Conservation (phyloP, 495 filamentous ascomycete genomes). For the Choiromyces venosus region DNA sequence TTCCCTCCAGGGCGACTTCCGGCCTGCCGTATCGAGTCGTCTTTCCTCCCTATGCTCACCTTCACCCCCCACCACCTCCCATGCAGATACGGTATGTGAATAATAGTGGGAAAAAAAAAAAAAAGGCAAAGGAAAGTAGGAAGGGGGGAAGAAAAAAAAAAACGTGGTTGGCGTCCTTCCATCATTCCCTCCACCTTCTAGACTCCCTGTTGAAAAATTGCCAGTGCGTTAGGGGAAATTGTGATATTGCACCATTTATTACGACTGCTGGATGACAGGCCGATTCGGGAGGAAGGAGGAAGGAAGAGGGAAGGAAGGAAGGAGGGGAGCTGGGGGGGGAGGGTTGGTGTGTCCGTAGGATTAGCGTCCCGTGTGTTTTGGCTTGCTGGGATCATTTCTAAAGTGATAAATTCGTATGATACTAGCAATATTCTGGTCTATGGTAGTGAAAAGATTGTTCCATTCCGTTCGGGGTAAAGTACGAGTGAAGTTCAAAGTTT, state of each 20-base stretch:
- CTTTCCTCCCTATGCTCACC: not conserved
- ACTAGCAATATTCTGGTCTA: not conserved
- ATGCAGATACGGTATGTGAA: not conserved
- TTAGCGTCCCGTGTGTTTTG: not conserved
- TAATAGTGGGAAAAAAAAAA: not conserved
- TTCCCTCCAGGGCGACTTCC: not conserved
- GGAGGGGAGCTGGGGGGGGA: too few species aligned
- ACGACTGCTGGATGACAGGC: not conserved
- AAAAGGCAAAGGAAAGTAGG: not conserved
- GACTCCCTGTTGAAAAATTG: not conserved
- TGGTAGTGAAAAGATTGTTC: too few species aligned
- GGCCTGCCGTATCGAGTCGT: not conserved
- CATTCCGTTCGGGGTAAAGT: not conserved
- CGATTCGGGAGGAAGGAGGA: not conserved
- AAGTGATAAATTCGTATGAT: not conserved
- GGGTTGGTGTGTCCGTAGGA: not conserved
- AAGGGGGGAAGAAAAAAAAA: not conserved
- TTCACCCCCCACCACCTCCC: not conserved
- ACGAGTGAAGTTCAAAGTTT: not conserved
- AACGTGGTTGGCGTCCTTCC: not conserved
- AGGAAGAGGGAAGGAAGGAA: not conserved
- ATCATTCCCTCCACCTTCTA: not conserved
- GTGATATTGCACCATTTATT: not conserved
- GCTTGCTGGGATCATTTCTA: not conserved
- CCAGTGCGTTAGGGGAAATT: not conserved